Conservation (phyloP, 805 yeast species). For the Starmerella cellae region DNA sequence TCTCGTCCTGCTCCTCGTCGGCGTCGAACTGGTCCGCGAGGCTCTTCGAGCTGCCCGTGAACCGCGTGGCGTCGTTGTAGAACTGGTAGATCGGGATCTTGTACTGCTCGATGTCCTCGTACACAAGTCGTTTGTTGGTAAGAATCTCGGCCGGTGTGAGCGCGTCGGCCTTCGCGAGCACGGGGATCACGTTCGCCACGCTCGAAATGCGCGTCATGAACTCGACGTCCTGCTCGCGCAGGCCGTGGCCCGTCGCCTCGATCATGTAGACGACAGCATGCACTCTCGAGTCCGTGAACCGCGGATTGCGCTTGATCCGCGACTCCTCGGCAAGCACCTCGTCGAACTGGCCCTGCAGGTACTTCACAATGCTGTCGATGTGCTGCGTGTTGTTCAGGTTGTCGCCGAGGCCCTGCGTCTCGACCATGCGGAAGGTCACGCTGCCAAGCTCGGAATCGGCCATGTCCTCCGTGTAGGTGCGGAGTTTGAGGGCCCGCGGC, state of each 20-base stretch:
- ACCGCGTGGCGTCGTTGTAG: conserved; percentile 36
- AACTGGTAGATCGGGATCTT: conserved; percentile 62
- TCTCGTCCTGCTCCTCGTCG: conserved; percentile 25
- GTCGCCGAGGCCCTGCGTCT: conserved; percentile 70
- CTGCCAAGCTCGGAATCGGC: conserved; percentile 20
- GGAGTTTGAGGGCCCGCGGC: conserved; percentile 22
- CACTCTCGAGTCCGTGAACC: conserved; percentile 58
- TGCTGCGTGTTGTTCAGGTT: conserved; percentile 50
- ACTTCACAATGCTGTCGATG: conserved; percentile 39
- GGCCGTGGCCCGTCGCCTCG: conserved; percentile 42
- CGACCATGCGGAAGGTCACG: conserved; percentile 41
- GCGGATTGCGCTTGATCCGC: conserved; percentile 57
- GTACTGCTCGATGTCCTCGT: conserved; percentile 59
- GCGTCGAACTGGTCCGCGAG: conserved; percentile 41
- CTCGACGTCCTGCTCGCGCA: conserved; percentile 60
- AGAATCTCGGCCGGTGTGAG: conserved; percentile 64
- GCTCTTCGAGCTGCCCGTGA: conserved; percentile 31
- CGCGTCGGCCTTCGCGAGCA: conserved; percentile 76
- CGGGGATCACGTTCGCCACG: conserved; percentile 74
- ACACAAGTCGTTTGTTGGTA: conserved; percentile 59
- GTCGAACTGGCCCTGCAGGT: conserved; percentile 60
- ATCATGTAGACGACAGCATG: conserved; percentile 71
- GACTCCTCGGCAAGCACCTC: conserved; percentile 61
- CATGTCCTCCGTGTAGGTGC: conserved; percentile 22
- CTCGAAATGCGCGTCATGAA: conserved; percentile 67